phyloP scores from a whole-genome alignment of 495 filamentous ascomycete genomes.

The Xylaria venustula region DNA sequence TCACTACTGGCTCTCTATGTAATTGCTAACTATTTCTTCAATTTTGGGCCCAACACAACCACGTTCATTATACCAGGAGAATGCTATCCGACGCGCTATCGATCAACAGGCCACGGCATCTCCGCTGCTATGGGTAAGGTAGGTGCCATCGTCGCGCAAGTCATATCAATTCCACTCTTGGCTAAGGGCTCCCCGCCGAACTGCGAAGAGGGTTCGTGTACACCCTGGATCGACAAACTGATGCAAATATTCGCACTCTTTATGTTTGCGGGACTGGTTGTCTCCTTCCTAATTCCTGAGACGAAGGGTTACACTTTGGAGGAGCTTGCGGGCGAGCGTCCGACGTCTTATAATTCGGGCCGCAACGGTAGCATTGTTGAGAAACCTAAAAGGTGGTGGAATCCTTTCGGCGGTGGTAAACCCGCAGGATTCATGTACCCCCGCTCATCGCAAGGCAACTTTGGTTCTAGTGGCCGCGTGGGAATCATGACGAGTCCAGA shows the following conservation, averaged over 20 bases:
- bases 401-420: slow-evolving; percentile 34
- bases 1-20: slow-evolving; percentile 72
- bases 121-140: slow-evolving; percentile 81
- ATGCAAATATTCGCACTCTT: slow-evolving; percentile 79
- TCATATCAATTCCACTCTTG: slow-evolving; percentile 50
- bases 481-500: slow-evolving; percentile 39
- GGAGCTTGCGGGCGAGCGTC: slow-evolving; percentile 49
- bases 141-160: slow-evolving; percentile 66
- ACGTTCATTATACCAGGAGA: slow-evolving; percentile 92
- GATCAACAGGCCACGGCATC: slow-evolving; percentile 81
- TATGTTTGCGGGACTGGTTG: slow-evolving; percentile 69
- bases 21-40: slow-evolving; percentile 72
- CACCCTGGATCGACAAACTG: slow-evolving; percentile 72
- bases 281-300: slow-evolving; percentile 68
- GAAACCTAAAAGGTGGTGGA: slow-evolving; percentile 24
- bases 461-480: slow-evolving; percentile 17
- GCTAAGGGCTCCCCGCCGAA: slow-evolving; percentile 39
- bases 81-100: slow-evolving; percentile 84
- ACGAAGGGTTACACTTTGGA: slow-evolving; percentile 69
- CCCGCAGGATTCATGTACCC: slow-evolving; percentile 38
- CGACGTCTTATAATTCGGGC: slow-evolving; percentile 34
- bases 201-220: slow-evolving; percentile 38
- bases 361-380: slow-evolving; percentile 34
- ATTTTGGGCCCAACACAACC: slow-evolving; percentile 76
- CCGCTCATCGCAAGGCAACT: slow-evolving; percentile 11